Conservation (phyloP, 2,329 filamentous ascomycete species). For the Plectosphaerella cucumerina region DNA sequence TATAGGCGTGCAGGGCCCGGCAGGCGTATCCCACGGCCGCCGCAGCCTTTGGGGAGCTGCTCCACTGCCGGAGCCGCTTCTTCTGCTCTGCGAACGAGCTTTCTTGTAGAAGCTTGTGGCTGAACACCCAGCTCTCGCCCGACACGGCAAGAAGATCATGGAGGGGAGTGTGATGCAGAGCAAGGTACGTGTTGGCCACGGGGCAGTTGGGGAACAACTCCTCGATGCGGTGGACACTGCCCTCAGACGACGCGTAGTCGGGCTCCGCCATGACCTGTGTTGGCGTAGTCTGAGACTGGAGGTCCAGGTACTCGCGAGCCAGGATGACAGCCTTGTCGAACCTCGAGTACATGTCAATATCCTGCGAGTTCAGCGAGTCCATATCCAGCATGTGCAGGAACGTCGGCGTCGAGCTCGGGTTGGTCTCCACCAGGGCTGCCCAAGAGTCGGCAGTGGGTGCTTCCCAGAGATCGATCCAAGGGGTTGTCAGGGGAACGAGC, state of each 20-base stretch:
- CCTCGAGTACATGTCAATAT: slow-evolving; percentile 25
- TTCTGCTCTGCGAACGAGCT: slow-evolving; percentile 43
- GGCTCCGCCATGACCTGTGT: slow-evolving; percentile 21
- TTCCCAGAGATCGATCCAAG: slow-evolving; percentile 44
- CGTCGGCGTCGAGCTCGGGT: neutral
- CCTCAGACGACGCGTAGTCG: slow-evolving; percentile 14
- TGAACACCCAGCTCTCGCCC: slow-evolving; percentile 55
- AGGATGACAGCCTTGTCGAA: slow-evolving; percentile 39
- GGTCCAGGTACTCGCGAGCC: slow-evolving; percentile 29
- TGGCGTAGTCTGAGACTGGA: slow-evolving; percentile 27
- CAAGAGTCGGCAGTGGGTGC: slow-evolving; percentile 41
- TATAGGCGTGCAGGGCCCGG: slow-evolving; percentile 42
- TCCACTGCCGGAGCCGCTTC: slow-evolving; percentile 41
- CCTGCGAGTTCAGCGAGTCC: slow-evolving; percentile 28
- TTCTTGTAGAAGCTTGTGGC: slow-evolving; percentile 43
- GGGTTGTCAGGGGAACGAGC: slow-evolving; percentile 41
- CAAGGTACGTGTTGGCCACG: slow-evolving; percentile 49
- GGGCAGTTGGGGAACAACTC: slow-evolving; percentile 40
- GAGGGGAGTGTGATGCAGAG: slow-evolving; percentile 55
- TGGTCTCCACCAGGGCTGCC: slow-evolving; percentile 27
- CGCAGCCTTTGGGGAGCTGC: slow-evolving; percentile 37
- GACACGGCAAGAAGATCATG: slow-evolving; percentile 53
- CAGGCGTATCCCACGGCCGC: slow-evolving; percentile 47
- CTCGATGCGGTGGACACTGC: slow-evolving; percentile 23
- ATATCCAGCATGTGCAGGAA: slow-evolving; percentile 14